These are phyloP conservation scores for Hsuehochloa calcarea DNA, from an alignment of 176 grass and related monocot species.

Conservation along the genomic window DNA sequence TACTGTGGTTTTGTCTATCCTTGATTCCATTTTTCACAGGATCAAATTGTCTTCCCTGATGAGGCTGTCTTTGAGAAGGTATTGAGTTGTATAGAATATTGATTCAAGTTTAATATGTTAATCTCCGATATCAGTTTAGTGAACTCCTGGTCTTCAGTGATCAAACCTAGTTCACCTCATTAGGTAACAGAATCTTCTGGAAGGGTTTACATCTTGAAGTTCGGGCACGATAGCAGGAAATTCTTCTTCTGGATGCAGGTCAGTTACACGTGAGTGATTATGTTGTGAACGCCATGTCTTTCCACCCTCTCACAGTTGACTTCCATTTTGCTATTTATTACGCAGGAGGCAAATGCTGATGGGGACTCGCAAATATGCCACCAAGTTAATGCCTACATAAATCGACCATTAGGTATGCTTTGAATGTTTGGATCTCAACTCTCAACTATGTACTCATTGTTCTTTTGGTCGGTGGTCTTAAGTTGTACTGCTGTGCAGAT, in stretches of 20 bases:
- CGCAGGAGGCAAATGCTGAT: constrained; percentile 77
- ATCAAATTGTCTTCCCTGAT: constrained; percentile 93
- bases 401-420: constrained; percentile 70
- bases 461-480: constrained; percentile 13
- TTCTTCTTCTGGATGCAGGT: constrained; percentile 99
- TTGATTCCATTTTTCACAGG: constrained; percentile 67
- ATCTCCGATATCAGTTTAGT: background rate
- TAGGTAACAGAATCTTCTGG: constrained; percentile 82
- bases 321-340: background rate
- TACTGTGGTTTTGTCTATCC: constrained; percentile 34
- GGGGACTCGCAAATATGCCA: constrained; percentile 62
- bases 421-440: constrained; percentile 19
- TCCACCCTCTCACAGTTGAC: background rate
- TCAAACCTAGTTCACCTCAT: constrained; percentile 37
- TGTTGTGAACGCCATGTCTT: constrained; percentile 14
- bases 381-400: constrained; percentile 79
- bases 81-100: background rate
- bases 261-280: constrained; percentile 11
- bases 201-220: constrained; percentile 98
- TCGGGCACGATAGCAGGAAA: constrained; percentile 76
- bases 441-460: constrained; percentile 21
- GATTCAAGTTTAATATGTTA: constrained; percentile 15
- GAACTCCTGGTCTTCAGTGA: constrained; percentile 1
- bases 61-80: constrained; percentile 98
- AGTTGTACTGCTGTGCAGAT: constrained; percentile 51